Evolutionary conservation across 2,329 filamentous ascomycete genomes (phyloP).

Genomic region (Emydomyces testavorans): DNA sequence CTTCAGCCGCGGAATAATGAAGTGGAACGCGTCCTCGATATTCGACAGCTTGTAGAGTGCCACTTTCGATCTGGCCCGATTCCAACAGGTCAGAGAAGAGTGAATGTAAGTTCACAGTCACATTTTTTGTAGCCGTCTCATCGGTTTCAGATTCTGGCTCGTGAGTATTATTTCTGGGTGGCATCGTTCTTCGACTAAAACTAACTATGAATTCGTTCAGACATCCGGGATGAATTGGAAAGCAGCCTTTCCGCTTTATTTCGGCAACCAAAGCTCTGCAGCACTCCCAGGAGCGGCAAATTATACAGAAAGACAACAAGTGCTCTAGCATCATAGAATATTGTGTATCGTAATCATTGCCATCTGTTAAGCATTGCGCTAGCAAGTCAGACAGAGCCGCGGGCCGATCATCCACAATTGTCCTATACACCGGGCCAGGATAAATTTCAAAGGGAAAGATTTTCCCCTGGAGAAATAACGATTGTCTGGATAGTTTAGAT

Average conservation of each 20-base stretch:
- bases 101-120: not conserved
- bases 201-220: not conserved
- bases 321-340: not conserved
- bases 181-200: not conserved
- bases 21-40: constrained; percentile 13
- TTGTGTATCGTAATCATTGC: not conserved
- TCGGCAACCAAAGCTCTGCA: not conserved
- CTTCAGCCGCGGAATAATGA: constrained; percentile 17
- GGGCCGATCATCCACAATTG: not conserved
- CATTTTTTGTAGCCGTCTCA: not conserved
- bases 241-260: not conserved
- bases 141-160: not conserved
- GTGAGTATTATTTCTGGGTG: not conserved
- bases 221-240: not conserved
- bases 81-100: not conserved
- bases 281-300: not conserved
- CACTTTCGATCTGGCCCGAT: not conserved
- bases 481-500: not conserved
- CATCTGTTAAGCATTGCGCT: not conserved
- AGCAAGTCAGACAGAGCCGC: not conserved
- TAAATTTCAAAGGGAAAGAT: not conserved
- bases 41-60: constrained; percentile 7
- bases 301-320: not conserved
- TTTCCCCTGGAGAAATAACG: not conserved
- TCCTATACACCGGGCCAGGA: not conserved